phyloP scores from a whole-genome alignment of 176 grass and related monocot species.

The Poa pratensis region DNA sequence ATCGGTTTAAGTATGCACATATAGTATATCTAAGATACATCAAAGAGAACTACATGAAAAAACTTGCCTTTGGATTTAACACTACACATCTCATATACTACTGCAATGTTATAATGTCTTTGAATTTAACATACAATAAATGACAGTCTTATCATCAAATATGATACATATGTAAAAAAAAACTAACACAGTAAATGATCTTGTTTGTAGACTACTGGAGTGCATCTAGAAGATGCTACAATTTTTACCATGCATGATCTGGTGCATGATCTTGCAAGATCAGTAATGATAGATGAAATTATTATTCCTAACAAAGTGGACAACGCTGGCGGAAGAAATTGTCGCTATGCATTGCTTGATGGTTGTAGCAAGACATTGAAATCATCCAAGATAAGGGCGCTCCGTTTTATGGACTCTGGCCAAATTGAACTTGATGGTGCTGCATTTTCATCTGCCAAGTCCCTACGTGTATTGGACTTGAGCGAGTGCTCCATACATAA shows the following conservation, averaged over 20 bases:
- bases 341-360: neutral
- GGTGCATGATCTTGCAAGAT: conserved; percentile 32
- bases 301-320: neutral
- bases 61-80: no score
- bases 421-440: neutral
- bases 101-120: no score
- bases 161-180: neutral
- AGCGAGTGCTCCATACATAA: neutral
- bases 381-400: neutral
- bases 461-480: no score
- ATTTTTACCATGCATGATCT: conserved; percentile 28
- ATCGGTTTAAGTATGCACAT: no score
- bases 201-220: neutral
- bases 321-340: neutral
- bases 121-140: no score
- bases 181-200: neutral
- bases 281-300: conserved; percentile 10
- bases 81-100: no score
- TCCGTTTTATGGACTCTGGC: neutral
- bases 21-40: no score
- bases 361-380: neutral
- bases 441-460: neutral
- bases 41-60: no score
- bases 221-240: neutral
- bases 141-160: no score